Evolutionary conservation across 768 basidiomycete genomes (phyloP), one percentile per base, ranked within the genome.

Genomic region (Fibroporia radiculosa): DNA sequence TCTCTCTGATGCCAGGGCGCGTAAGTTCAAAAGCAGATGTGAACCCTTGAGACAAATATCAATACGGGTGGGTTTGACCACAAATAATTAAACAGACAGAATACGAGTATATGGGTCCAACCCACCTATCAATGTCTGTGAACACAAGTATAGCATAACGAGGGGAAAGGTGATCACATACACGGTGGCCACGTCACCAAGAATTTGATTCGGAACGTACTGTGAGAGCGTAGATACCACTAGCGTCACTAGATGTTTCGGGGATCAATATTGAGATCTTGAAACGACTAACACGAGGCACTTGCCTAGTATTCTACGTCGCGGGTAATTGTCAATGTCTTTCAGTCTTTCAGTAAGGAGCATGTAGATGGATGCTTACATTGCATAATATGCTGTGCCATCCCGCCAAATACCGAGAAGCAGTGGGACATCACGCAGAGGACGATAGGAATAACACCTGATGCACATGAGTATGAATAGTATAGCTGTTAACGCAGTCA

Each of bases 21-120:
- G 55, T 7, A 56, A 41, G 46, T 49, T 49, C 6, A 56, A 42
- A 7, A 56, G 48, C 16, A 56, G 44, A 31, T 56, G 55, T 22
- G 48, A 43, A 16, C 55, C 55, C 55, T 56, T 26, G 12, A 22
- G n/a, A 32, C 7, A 13, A 31, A 14, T 12, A 12, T 16, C 35
- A 11, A 13, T 6, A 19, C 7, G 19, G 22, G 27, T 16, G 23
- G 13, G 35, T 12, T n/a, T 31, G 48, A 19, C 14, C 48, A 42
- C n/a, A n/a, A n/a, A n/a, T n/a, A n/a, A n/a, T n/a, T 16, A 50
- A 40, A n/a, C 51, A 25, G 13, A 53, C 55, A 24, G 55, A 53
- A 29, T 45, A 56, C 4, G 55, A 56, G 29, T 49, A 37, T 28
- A 56, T 46, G 8, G 55, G 48, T 19, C 42, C 29, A 16, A 56